Percentiles rank a stretch among this genome's conserved stretches.
These are phyloP conservation scores for Trichophyton equinum DNA, from an alignment of 2,329 filamentous ascomycete species.

Conservation along the genomic window DNA sequence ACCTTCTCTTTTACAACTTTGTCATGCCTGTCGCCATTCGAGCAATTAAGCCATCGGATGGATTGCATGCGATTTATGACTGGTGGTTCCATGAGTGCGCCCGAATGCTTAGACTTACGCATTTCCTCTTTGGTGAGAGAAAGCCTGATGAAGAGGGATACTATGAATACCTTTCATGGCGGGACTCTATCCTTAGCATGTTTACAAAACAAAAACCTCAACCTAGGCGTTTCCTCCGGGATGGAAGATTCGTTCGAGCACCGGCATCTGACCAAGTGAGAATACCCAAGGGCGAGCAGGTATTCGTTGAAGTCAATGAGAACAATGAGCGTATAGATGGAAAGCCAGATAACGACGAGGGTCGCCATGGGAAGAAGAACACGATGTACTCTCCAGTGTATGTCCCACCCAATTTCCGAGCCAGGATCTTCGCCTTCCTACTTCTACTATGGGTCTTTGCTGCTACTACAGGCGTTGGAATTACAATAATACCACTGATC, in stretches of 20 bases:
- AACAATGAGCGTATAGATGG: slow-evolving; percentile 54
- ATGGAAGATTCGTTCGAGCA: slow-evolving; percentile 79
- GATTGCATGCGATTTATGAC: slow-evolving; percentile 70
- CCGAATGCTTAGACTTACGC: slow-evolving; percentile 63
- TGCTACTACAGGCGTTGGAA: slow-evolving; percentile 68
- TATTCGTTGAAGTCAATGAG: slow-evolving; percentile 67
- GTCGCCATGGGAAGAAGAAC: slow-evolving; percentile 48
- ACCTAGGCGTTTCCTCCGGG: slow-evolving; percentile 43
- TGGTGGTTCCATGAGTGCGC: slow-evolving; percentile 96
- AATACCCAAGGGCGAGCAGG: slow-evolving; percentile 68
- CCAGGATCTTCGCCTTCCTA: slow-evolving; percentile 74
- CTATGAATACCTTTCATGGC: slow-evolving; percentile 39
- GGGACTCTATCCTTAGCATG: slow-evolving; percentile 33
- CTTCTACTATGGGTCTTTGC: slow-evolving; percentile 88
- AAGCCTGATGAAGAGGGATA: slow-evolving; percentile 68
- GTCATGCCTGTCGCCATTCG: slow-evolving; percentile 77
- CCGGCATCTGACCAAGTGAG: slow-evolving; percentile 91
- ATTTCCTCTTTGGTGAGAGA: slow-evolving; percentile 85
- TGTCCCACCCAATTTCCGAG: slow-evolving; percentile 70
- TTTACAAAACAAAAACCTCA: neutral
- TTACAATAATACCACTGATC: slow-evolving; percentile 75
- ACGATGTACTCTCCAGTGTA: slow-evolving; percentile 60
- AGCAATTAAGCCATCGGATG: slow-evolving; percentile 74
- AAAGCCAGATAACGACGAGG: slow-evolving; percentile 39
- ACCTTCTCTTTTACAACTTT: slow-evolving; percentile 94